Evolutionary conservation across 2,329 filamentous ascomycete genomes (phyloP).

Genomic region (Penicillium frequentans): DNA sequence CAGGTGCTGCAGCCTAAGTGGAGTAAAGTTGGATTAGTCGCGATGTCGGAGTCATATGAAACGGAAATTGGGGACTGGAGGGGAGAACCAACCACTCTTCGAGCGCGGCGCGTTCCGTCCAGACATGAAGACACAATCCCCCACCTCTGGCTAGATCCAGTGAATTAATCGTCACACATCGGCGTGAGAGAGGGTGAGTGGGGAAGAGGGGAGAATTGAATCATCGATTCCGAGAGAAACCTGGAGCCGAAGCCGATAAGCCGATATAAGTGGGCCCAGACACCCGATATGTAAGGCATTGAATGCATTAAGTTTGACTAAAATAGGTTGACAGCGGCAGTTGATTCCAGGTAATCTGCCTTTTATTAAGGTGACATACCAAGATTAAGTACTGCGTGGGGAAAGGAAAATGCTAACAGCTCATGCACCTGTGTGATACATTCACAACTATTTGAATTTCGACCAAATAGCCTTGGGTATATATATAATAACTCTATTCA

Average conservation of each 20-base stretch:
- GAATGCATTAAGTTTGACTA: background rate
- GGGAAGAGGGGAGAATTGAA: slow-evolving; percentile 1
- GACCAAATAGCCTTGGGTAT: no score
- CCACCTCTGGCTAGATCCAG: slow-evolving; percentile 6
- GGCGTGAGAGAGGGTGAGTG: background rate
- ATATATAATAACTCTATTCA: background rate
- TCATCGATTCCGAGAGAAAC: slow-evolving; percentile 1
- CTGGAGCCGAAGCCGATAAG: slow-evolving; percentile 3
- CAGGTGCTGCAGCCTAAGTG: slow-evolving; percentile 40
- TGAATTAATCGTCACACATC: slow-evolving; percentile 15
- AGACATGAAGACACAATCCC: slow-evolving; percentile 28
- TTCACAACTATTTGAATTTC: no score
- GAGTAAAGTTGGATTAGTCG: background rate
- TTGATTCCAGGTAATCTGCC: background rate
- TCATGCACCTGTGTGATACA: background rate
- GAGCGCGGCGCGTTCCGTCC: slow-evolving; percentile 41
- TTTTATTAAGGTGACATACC: no score
- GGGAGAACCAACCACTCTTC: slow-evolving; percentile 34
- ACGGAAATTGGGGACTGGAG: slow-evolving; percentile 1
- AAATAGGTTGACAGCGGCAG: background rate
- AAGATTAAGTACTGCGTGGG: no score
- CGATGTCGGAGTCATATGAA: background rate
- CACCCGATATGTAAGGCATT: background rate
- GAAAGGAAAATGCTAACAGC: background rate
- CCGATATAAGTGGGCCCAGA: background rate